A percentile compares a stretch with the other conserved stretches of the same genome.
These are phyloP conservation scores for Lichina pygmaea DNA, from an alignment of 495 filamentous ascomycete genomes.

Conservation along the genomic window DNA sequence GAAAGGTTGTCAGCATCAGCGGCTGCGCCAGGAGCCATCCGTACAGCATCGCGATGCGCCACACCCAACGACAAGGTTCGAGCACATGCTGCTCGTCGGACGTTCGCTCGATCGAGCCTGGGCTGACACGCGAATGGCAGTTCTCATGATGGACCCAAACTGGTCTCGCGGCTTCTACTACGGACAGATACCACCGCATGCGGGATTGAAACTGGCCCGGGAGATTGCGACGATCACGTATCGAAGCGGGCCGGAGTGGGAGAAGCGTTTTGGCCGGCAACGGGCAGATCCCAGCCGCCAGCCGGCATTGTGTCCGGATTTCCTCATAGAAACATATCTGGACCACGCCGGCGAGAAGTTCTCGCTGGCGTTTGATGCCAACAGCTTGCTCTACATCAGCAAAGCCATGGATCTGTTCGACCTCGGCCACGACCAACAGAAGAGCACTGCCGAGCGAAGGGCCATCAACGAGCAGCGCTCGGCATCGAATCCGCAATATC, in stretches of 20 bases:
- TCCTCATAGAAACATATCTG: constrained; percentile 93
- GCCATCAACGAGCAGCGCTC: constrained; percentile 23
- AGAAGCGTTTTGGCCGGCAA: constrained; percentile 71
- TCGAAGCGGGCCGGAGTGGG: constrained; percentile 91
- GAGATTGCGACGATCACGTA: constrained; percentile 98
- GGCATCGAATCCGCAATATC: not conserved
- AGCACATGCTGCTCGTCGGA: not conserved
- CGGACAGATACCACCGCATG: constrained; percentile 63
- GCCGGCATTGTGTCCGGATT: constrained; percentile 85
- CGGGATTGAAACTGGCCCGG: constrained; percentile 90
- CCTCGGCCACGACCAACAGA: constrained; percentile 42
- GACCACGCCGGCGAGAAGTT: constrained; percentile 98
- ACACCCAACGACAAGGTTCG: constrained; percentile 62
- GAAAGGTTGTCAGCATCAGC: constrained; percentile 65
- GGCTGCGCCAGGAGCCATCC: constrained; percentile 90
- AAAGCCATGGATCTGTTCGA: constrained; percentile 99
- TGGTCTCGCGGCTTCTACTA: constrained; percentile 98
- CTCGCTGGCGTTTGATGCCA: constrained; percentile 91
- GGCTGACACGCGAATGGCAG: constrained; percentile 9
- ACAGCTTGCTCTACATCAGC: constrained; percentile 85
- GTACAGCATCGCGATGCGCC: constrained; percentile 97
- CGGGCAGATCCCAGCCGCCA: constrained; percentile 66
- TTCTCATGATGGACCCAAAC: constrained; percentile 94
- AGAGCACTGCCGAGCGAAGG: constrained; percentile 19
- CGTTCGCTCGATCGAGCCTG: not conserved